Base-by-base conservation (phyloP, 495 filamentous ascomycete genomes). In the Articulospora tetracladia region DNA sequence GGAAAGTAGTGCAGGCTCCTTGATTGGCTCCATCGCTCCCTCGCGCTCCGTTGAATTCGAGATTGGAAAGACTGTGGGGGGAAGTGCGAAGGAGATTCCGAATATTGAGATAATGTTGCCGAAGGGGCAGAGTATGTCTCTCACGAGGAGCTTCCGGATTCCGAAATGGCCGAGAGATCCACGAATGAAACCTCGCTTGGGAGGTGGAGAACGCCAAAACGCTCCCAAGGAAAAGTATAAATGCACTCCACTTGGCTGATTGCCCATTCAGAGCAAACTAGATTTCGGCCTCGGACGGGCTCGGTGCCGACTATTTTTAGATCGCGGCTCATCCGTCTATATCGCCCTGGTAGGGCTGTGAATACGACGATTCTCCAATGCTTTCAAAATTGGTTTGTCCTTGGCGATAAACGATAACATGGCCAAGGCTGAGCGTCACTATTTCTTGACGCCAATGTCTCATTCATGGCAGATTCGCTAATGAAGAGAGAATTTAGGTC, bases 301-400 rank as follows among this genome's bases (percentile, higher is more conserved):
- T 47, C 41, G 41, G 15, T 47, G 20, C 41, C 41, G 41, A 47
- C 41, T 47, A 47, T 47, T 47, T 47, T 47, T 47, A 47, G 41
- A 47, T 23, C 30, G 13, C 30, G 13, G 30, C 30, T 32, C 13
- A 6, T 4, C 30, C 30, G 30, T 32, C 30, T 6, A 6, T 13
- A 6, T 6, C 30, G 13, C 30, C 30, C 13, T 32, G 6, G 30
- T 32, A 32, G 30, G 30, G 30, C 30, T 13, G 30, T 13, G 6
- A 32, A 32, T 13, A 32, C 30, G 30, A 32, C 13, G 13, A 32
- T 6, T 32, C 30, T 6, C 13, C 13, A 13, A 6, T 13, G 13
- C 30, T 32, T 6, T 6, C 30, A 32, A 32, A 13, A 32, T 13
- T 6, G 30, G 13, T 32, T 32, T 13, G 13, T 4, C 30, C 30